Percentiles rank a stretch among this genome's conserved stretches.
phyloP scores from a whole-genome alignment of 371 early-diverging fungal genomes.

The Coemansia sp. region DNA sequence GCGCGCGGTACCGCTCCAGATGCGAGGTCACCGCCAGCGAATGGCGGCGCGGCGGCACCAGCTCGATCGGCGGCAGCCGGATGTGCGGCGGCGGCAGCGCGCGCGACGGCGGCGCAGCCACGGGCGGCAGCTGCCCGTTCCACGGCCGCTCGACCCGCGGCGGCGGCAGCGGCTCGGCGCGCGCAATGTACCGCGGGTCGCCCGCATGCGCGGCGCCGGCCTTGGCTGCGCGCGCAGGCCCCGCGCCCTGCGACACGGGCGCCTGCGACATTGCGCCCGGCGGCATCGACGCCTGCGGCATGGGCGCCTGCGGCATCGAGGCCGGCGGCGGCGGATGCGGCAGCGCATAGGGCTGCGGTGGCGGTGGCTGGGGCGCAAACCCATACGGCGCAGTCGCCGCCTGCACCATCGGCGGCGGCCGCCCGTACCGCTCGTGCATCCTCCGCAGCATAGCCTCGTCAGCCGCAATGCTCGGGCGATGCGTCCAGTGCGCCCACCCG shows the following conservation, averaged over 20 bases:
- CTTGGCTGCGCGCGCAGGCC: not conserved
- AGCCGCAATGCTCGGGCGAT: conserved; percentile 48
- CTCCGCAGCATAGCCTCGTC: conserved; percentile 48
- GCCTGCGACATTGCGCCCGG: too few species aligned
- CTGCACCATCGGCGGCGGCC: not conserved
- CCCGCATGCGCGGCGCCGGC: too few species aligned
- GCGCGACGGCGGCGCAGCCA: not conserved
- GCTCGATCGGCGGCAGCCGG: conserved; percentile 45
- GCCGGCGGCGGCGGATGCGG: too few species aligned
- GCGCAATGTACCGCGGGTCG: too few species aligned
- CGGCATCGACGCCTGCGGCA: too few species aligned
- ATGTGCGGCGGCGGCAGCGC: conserved; percentile 7
- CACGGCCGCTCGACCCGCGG: not conserved
- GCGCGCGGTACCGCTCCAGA: conserved; percentile 45
- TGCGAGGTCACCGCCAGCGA: conserved; percentile 48
- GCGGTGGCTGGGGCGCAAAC: not conserved
- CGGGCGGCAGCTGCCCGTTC: not conserved
- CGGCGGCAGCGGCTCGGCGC: not conserved
- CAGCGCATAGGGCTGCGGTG: not conserved
- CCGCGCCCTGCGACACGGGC: not conserved
- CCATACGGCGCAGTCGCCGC: not conserved
- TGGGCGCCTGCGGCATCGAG: too few species aligned
- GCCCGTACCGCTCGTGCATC: conserved; percentile 49
- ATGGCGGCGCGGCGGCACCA: conserved; percentile 44
- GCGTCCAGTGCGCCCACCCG: conserved; percentile 35